Conservation (phyloP, 2,329 filamentous ascomycete genomes). For the Mycosphaerella sp. region DNA sequence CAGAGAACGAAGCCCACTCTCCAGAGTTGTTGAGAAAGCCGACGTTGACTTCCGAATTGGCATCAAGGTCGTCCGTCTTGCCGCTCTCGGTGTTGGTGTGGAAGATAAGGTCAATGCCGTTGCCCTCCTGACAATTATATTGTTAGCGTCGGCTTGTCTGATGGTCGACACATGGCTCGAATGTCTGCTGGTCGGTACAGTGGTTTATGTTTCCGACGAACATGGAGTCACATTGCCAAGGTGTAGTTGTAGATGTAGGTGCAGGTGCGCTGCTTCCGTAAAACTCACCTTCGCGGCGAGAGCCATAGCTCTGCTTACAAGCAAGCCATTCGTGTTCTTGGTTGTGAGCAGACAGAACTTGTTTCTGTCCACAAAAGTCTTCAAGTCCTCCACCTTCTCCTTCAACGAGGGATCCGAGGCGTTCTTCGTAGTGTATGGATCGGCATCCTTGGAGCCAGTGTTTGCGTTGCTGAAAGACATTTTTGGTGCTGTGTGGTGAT, state of each 20-base stretch:
- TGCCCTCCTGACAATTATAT: constrained; percentile 54
- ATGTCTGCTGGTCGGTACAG: too few relatives aligned
- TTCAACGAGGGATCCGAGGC: constrained; percentile 62
- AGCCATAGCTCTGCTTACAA: constrained; percentile 82
- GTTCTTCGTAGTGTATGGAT: constrained; percentile 76
- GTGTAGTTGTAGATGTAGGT: too few relatives aligned
- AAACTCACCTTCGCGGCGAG: constrained; percentile 62
- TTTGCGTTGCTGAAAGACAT: constrained; percentile 53
- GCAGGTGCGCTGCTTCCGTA: too few relatives aligned
- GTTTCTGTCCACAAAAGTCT: constrained; percentile 60
- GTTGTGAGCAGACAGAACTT: constrained; percentile 93
- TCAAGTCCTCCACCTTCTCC: constrained; percentile 69
- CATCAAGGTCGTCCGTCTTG: constrained; percentile 74
- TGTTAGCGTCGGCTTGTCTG: constrained; percentile 9
- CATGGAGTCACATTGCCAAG: too few relatives aligned
- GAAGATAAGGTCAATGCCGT: constrained; percentile 77
- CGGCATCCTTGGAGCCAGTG: constrained; percentile 58
- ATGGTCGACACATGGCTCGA: too few relatives aligned
- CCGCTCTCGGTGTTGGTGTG: constrained; percentile 85
- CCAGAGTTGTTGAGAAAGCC: constrained; percentile 64
- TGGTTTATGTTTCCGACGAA: too few relatives aligned
- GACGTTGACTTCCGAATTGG: constrained; percentile 70
- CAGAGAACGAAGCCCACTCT: constrained; percentile 84
- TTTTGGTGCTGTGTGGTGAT: constrained; percentile 17
- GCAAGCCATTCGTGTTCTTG: constrained; percentile 55